These are phyloP conservation scores for Hymenoscyphus repandus DNA, from an alignment of 2,329 filamentous ascomycete genomes.

Conservation along the genomic window DNA sequence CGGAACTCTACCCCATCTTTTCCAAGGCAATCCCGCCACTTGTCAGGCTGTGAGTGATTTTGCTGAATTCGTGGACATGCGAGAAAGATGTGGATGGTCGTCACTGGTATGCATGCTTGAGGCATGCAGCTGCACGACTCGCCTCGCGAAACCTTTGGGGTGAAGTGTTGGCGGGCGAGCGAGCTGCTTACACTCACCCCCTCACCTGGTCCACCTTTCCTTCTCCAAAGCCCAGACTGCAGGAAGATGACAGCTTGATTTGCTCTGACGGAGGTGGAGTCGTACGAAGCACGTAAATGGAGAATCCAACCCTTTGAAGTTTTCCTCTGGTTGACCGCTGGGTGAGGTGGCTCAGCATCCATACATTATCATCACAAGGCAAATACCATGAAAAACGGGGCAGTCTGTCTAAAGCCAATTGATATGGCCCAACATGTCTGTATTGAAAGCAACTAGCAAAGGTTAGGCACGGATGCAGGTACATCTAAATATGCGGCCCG, in stretches of 20 bases:
- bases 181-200: neutral
- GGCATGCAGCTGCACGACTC: conserved; percentile 4
- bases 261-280: neutral
- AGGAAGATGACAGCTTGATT: neutral
- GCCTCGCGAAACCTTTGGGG: conserved; percentile 1
- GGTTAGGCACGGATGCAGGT: conserved; percentile 13
- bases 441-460: conserved; percentile 2
- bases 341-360: conserved; percentile 1
- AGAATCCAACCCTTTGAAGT: too few relatives aligned
- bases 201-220: conserved; percentile 4
- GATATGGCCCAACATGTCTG: neutral
- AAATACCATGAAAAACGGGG: neutral
- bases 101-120: conserved; percentile 7
- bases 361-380: conserved; percentile 1
- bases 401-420: neutral
- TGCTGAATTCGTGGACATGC: conserved; percentile 1
- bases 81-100: conserved; percentile 13
- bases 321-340: neutral
- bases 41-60: conserved; percentile 18
- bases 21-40: conserved; percentile 15
- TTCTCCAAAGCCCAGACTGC: neutral
- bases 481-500: conserved; percentile 11
- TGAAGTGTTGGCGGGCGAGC: neutral
- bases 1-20: conserved; percentile 6
- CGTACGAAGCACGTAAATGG: too few relatives aligned